These are phyloP conservation scores for Acer yangbiense DNA, from an alignment of 345 rosid genomes.

Conservation along the genomic window DNA sequence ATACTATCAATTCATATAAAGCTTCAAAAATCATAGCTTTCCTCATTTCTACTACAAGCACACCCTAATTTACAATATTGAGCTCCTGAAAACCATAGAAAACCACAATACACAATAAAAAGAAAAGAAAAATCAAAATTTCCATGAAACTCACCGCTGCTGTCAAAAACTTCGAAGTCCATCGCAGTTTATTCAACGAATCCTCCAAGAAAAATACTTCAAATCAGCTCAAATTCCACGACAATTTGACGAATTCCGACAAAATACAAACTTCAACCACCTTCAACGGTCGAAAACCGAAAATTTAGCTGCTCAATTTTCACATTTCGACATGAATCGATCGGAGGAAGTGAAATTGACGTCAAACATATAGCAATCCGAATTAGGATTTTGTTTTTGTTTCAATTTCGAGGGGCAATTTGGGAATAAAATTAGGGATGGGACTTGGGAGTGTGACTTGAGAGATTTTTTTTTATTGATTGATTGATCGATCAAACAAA, in stretches of 20 bases:
- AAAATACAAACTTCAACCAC: background rate
- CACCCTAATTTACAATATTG: conserved; percentile 1
- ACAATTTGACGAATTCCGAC: background rate
- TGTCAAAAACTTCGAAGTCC: conserved; percentile 68
- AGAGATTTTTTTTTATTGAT: background rate
- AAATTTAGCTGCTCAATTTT: background rate
- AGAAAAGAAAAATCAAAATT: conserved; percentile 6
- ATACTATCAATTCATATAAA: background rate
- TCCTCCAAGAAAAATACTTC: background rate
- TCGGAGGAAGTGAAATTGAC: background rate
- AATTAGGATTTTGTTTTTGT: background rate
- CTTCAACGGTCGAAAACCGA: background rate
- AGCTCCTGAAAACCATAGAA: conserved; percentile 8
- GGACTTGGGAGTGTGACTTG: conserved; percentile 4
- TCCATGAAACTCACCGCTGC: conserved; percentile 58
- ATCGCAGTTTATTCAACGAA: conserved; percentile 27
- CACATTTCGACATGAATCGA: background rate
- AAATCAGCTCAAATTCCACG: background rate
- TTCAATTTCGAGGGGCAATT: background rate
- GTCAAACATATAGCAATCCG: background rate
- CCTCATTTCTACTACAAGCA: background rate
- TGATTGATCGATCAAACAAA: conserved; percentile 4
- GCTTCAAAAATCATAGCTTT: background rate
- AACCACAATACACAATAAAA: background rate
- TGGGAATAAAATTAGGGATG: conserved; percentile 21